phyloP scores from a whole-genome alignment of 768 basidiomycete species.

The Megacollybia marginata region DNA sequence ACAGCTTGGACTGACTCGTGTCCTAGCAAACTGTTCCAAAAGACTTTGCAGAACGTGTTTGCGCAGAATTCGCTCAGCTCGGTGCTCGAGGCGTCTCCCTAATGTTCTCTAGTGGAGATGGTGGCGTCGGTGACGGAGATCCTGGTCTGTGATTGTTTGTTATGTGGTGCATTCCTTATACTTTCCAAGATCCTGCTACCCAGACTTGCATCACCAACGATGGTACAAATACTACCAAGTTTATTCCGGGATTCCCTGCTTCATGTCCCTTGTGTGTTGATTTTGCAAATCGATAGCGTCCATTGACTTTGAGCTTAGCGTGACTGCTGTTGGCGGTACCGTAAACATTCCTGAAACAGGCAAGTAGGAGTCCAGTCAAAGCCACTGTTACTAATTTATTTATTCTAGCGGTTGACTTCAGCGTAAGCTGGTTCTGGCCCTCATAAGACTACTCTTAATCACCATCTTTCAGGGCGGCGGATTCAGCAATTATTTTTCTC shows the following conservation, averaged over 20 bases:
- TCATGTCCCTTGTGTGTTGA: slow-evolving; percentile 41
- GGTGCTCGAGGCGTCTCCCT: slow-evolving; percentile 61
- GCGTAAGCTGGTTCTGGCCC: no score
- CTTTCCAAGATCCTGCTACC: slow-evolving; percentile 39
- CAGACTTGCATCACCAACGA: slow-evolving; percentile 54
- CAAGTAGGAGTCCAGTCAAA: no score
- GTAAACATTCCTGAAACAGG: slow-evolving; percentile 48
- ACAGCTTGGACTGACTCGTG: neutral
- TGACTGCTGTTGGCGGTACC: slow-evolving; percentile 61
- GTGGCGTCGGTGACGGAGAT: slow-evolving; percentile 50
- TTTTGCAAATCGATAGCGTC: neutral
- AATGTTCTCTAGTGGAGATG: slow-evolving; percentile 55
- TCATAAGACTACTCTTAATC: slow-evolving; percentile 17
- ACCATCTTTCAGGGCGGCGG: slow-evolving; percentile 66
- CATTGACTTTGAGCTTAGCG: slow-evolving; percentile 30
- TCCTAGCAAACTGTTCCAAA: slow-evolving; percentile 35
- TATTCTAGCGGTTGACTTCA: no score
- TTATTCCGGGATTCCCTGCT: slow-evolving; percentile 57
- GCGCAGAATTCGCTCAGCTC: slow-evolving; percentile 55
- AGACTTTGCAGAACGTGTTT: slow-evolving; percentile 48
- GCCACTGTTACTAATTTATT: no score
- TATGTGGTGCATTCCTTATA: no score
- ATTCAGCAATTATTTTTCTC: slow-evolving; percentile 56
- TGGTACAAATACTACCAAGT: slow-evolving; percentile 45
- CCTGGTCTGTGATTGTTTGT: neutral